Evolutionary conservation across 176 grass and related monocot genomes (phyloP).

Genomic region (Triticum timopheevii): DNA sequence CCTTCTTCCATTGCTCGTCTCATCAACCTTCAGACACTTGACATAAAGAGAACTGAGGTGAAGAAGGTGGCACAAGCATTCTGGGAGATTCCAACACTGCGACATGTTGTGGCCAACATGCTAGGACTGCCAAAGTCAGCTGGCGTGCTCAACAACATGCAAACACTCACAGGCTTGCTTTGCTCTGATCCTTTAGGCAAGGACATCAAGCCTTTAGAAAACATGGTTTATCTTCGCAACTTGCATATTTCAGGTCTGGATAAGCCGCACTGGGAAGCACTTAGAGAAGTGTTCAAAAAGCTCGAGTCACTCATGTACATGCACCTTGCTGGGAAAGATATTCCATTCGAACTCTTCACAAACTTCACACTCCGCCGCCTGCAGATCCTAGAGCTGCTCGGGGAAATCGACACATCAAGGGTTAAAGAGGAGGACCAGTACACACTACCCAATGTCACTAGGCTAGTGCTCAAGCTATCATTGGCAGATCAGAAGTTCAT

Average conservation of each 20-base stretch:
- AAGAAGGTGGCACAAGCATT: slow-evolving; percentile 15
- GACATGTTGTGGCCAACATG: slow-evolving; percentile 27
- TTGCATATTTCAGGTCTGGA: slow-evolving; percentile 22
- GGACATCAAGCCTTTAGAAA: not conserved
- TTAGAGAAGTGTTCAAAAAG: slow-evolving; percentile 23
- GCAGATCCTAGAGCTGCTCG: slow-evolving; percentile 23
- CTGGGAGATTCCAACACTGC: slow-evolving; percentile 32
- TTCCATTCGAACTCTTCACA: slow-evolving; percentile 26
- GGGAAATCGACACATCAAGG: not conserved
- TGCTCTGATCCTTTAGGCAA: not conserved
- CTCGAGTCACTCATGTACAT: slow-evolving; percentile 33
- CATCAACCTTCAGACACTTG: slow-evolving; percentile 53
- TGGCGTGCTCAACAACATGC: slow-evolving; percentile 22
- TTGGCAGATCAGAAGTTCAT: slow-evolving; percentile 17
- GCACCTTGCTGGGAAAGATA: not conserved
- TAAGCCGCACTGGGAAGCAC: not conserved
- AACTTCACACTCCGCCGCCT: slow-evolving; percentile 18
- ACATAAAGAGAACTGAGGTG: slow-evolving; percentile 22
- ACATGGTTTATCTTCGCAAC: slow-evolving; percentile 25
- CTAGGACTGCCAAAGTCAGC: not conserved
- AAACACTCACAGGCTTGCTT: slow-evolving; percentile 32
- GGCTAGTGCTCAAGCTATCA: slow-evolving; percentile 12
- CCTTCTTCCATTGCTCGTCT: slow-evolving; percentile 29
- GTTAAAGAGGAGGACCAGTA: not conserved
- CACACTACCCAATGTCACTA: slow-evolving; percentile 37